Base-by-base conservation (phyloP, 2,329 filamentous ascomycete species). In the Ophiostoma sp. region DNA sequence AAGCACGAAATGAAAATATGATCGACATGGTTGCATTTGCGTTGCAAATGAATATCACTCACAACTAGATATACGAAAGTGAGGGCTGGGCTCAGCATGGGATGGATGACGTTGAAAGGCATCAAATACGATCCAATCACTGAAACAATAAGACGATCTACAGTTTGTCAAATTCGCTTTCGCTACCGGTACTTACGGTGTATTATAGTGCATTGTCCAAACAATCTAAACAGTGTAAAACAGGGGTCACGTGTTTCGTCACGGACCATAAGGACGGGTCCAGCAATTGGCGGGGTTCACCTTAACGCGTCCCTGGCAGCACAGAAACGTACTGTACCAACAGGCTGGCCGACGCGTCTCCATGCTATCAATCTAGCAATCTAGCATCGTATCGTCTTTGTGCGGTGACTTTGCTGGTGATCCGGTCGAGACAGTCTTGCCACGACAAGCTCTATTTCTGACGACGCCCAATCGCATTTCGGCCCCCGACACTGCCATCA, bases 371-470 rank as follows among this genome's bases (percentile, higher is more conserved):
- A 39, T 65, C 62, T 60, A 35, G 33, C 31, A 35, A 62, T 60
- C 31, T 64, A 65, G 60, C 60, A 64, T 64, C 60, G 60, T 33
- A 64, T 62, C 33, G 60, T 64, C 60, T 64, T 64, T 35, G 60
- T 64, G 60, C 7, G 17, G 60, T 64, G 31, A 57, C 52, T 62
- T 62, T 13, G 33, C 27, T 33, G 57, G 57, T 17, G 57, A 62
- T 62, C 27, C 57, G 20, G n/a, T 27, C 17, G 57, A 57, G 35
- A 68, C 68, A 68, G 31, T 66, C 70, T 71, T 66, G 65, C 70
- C 17, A 64, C 62, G 13, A 33, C 41, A 39, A 67, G 41, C 67
- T 52, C 39, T 33, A 15, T 35, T 54, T 68, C 57, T 41, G 20
- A 62, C 62, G 17, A 69, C 36, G 39, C n/a, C 36, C 27, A 31